Base-by-base conservation (phyloP, 164 flowering plant species). In the Aristolochia californica region DNA sequence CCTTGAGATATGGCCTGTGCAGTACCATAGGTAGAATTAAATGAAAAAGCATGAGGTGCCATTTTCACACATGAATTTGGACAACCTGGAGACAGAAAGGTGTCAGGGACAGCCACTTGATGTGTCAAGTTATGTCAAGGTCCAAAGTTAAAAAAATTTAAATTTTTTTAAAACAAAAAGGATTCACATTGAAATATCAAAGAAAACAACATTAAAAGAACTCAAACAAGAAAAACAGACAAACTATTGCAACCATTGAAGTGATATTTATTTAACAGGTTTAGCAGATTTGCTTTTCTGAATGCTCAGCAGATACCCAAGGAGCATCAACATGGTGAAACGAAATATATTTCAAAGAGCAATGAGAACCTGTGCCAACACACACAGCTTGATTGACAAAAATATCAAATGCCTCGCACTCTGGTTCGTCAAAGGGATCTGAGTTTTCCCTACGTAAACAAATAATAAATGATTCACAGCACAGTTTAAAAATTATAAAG, bases 401-500 rank as follows among this genome's bases (percentile, higher is more conserved):
- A 38, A 93, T 11, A 75, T 93, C 88, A 63, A 72, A 62, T 43
- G 99, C 99, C 67, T 87, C 97, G 64, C 90, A 87, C 70, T 93
- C 97, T 40, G 99, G 99, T 26, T 77, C 68, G 17, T 93, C 99
- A 71, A 93, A 93, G 22, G 97, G 96, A 79, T 93, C 97, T 56
- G 79, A 48, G 66, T 79, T 76, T 68, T 93, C 97, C 52, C 95
- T 87, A 50, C 67, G 74, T 38, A 64, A 59, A 13, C 68, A 72
- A 34, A 12, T n/a, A 57, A 5, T 45, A 17, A 38, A 3, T 17
- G 18, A 34, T 56, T 28, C 16, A 20, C 4, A 56, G 12, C 11
- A 28, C 44, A 13, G 5, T 16, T 20, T 43, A 43, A 13, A 43
- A 3, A 22, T 40, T 21, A 56, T 13, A 21, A 43, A 43, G 5